Evolutionary conservation across 768 basidiomycete genomes (phyloP), one percentile per base, ranked within the genome.

Genomic region (Auriscalpium orientale): DNA sequence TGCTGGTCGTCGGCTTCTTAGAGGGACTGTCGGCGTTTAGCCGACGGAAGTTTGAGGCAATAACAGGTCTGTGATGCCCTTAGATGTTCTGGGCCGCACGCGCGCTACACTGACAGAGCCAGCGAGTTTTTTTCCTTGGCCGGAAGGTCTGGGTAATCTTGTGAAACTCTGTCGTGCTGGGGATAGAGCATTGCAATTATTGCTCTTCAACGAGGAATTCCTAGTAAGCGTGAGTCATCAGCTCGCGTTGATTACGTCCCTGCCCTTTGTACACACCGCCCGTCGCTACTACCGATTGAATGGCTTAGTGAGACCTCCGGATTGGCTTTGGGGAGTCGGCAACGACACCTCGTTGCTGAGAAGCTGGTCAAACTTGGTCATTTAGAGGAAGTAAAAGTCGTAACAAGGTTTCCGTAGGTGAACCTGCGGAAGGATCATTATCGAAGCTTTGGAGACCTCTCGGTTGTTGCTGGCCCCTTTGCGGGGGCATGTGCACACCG

Each of bases 121-220:
- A 87, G 84, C 81, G 84, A 85, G 85, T 85, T 79, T 76, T 76
- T 79, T 73, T 74, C 83, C 84, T 85, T 81, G 81, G 72, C 84
- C 78, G 82, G 78, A 83, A 85, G 82, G 84, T 76, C 77, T 75
- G 80, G 82, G 82, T 82, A 84, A 83, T 82, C 82, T 82, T 83
- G 81, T 84, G 80, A 84, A 83, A 83, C 81, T 79, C 77, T 77
- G 81, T 83, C 80, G 79, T 84, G 82, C 80, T 84, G 83, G 85
- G 84, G 84, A 86, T 86, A 84, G 85, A 86, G 84, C 83, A 85
- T 85, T 87, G 85, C 82, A 86, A 87, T 85, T 88, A 86, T 87
- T 82, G 85, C 84, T 87, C 86, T 86, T 88, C 84, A 88, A 87
- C 83, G 81, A 86, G 84, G 85, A 87, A 87, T 87, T 79, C 84